Evolutionary conservation across 371 early-diverging fungal genomes (phyloP).

Genomic region (Mortierella sp.): DNA sequence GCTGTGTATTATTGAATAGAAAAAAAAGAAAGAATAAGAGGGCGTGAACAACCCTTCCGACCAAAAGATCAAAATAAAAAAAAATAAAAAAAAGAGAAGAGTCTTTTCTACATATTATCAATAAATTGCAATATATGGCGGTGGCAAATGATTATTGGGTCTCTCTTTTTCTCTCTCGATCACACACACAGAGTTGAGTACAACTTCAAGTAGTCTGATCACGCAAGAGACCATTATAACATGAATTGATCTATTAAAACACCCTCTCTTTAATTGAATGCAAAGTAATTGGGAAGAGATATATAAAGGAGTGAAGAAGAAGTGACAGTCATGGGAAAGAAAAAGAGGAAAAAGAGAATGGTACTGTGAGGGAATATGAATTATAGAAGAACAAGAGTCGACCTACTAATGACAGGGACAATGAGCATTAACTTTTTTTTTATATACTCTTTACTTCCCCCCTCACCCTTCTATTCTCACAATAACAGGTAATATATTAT

Average conservation of each 20-base stretch:
- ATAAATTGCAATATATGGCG: no score
- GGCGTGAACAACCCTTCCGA: neutral
- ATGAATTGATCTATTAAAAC: no score
- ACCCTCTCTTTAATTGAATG: no score
- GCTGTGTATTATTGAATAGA: neutral
- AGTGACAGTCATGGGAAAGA: no score
- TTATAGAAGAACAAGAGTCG: slow-evolving; percentile 30
- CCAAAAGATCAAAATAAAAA: neutral
- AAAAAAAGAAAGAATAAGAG: neutral
- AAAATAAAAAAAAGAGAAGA: neutral
- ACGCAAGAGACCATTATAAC: no score
- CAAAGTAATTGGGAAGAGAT: no score
- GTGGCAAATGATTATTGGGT: no score
- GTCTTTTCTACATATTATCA: neutral
- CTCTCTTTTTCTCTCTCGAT: no score
- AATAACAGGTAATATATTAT: neutral
- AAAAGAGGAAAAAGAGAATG: no score
- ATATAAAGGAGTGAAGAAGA: no score
- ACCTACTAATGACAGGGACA: neutral
- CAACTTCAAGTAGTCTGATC: no score
- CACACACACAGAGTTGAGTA: neutral
- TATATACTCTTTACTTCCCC: neutral
- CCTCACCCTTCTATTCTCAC: slow-evolving; percentile 1
- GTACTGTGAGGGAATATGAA: no score
- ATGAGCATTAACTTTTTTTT: neutral